These are phyloP conservation scores for Phlegmacium glaucopus DNA, from an alignment of 768 basidiomycete genomes.

Conservation along the genomic window DNA sequence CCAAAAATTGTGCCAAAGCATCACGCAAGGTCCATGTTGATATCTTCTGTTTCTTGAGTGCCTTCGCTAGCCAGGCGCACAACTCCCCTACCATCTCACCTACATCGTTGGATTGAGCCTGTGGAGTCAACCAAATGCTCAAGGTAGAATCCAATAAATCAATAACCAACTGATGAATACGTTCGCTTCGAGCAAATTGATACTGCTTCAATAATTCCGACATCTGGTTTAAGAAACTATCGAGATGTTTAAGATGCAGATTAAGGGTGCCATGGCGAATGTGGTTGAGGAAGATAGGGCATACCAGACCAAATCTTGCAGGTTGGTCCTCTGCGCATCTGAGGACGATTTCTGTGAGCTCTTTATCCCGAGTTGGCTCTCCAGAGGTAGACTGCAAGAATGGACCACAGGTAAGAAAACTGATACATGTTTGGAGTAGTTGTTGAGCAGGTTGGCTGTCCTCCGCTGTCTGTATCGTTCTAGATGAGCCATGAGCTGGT, in stretches of 20 bases:
- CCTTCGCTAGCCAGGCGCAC: slow-evolving; percentile 50
- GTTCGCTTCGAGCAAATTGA: slow-evolving; percentile 49
- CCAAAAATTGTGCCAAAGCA: slow-evolving; percentile 59
- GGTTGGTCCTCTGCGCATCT: slow-evolving; percentile 37
- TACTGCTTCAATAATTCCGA: slow-evolving; percentile 51
- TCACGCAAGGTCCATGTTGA: slow-evolving; percentile 70
- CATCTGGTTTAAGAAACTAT: slow-evolving; percentile 51
- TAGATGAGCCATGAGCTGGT: slow-evolving; percentile 27
- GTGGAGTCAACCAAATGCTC: slow-evolving; percentile 48
- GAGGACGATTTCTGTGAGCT: slow-evolving; percentile 52
- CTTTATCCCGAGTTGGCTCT: slow-evolving; percentile 59
- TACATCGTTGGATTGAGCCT: slow-evolving; percentile 31
- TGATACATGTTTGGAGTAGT: slow-evolving; percentile 50
- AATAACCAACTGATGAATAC: slow-evolving; percentile 50
- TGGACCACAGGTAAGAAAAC: slow-evolving; percentile 62
- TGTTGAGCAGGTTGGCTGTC: slow-evolving; percentile 27
- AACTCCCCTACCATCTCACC: slow-evolving; percentile 45
- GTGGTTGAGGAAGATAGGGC: slow-evolving; percentile 51
- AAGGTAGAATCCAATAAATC: slow-evolving; percentile 63
- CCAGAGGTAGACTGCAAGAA: slow-evolving; percentile 55
- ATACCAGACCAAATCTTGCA: slow-evolving; percentile 58
- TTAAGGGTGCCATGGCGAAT: slow-evolving; percentile 53
- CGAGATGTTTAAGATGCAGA: slow-evolving; percentile 47
- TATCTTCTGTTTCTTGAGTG: slow-evolving; percentile 38
- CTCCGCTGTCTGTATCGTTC: slow-evolving; percentile 19